A percentile compares a stretch with the other conserved stretches of the same genome.
Evolutionary conservation across 169 alveolate genomes (phyloP).

Genomic region (Plasmodium reichenowi): DNA sequence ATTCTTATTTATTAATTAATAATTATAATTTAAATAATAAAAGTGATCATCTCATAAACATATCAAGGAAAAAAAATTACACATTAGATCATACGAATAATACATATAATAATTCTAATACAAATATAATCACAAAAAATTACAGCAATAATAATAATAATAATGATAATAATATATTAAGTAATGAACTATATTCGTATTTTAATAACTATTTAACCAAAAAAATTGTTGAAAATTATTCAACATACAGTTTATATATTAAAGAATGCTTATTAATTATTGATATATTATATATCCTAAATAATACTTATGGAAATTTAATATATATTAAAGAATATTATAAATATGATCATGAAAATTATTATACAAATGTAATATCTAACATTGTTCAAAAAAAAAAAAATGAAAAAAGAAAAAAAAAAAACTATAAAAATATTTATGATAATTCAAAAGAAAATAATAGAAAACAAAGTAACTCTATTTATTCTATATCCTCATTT

Average conservation of each 20-base stretch:
- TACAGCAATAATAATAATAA: not conserved
- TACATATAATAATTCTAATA: not conserved
- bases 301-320: constrained; percentile 62
- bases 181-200: constrained; percentile 1
- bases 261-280: constrained; percentile 63
- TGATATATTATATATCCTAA: constrained; percentile 57
- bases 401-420: not conserved
- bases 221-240: constrained; percentile 46
- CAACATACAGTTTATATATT: constrained; percentile 35
- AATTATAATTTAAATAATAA: constrained; percentile 20
- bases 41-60: not conserved
- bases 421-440: too few species aligned
- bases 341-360: constrained; percentile 56
- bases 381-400: constrained; percentile 2
- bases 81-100: not conserved
- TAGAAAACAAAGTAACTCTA: constrained; percentile 12
- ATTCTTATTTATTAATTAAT: constrained; percentile 44
- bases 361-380: constrained; percentile 10
- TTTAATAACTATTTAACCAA: constrained; percentile 65
- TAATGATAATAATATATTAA: not conserved
- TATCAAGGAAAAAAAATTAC: not conserved
- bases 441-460: not conserved
- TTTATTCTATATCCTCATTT: constrained; percentile 28
- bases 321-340: constrained; percentile 53
- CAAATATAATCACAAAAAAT: not conserved